Evolutionary conservation across 495 filamentous ascomycete species (phyloP), one percentile per base, ranked within the genome.

Genomic region (Lophiotrema nucula): DNA sequence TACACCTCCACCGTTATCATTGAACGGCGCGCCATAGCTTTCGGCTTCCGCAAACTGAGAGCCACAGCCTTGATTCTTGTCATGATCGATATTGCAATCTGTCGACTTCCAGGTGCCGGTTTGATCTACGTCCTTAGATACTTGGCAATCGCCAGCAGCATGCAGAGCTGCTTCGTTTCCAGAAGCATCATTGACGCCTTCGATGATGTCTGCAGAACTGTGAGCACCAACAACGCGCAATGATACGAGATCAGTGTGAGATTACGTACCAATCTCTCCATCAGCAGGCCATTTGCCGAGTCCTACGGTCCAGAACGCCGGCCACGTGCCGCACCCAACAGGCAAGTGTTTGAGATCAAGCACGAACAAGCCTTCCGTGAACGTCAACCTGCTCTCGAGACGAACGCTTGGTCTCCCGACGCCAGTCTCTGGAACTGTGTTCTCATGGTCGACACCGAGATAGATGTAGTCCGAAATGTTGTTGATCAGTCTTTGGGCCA

Each of bases 231-330:
- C n/a, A n/a, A n/a, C n/a, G n/a, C n/a, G n/a, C n/a, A n/a, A n/a
- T n/a, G n/a, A n/a, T n/a, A n/a, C n/a, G n/a, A n/a, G n/a, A n/a
- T n/a, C n/a, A n/a, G n/a, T n/a, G 31, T 15, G 31, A 8, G 8
- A 35, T 35, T 8, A 23, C 39, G 11, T 90, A 76, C 96, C 91
- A 22, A 68, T 69, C 41, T 66, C 89, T 24, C 92, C 92, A 31
- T 81, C 77, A 6, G 70, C 64, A 0, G 90, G 92, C 92, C 91
- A 97, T 44, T 83, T 76, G 4, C 68, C 56, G 10, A 59, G 57
- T 26, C 60, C 53, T 16, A 25, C 42, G 13, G 58, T 62, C 64
- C 53, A 66, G 21, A 62, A 66, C 18, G 53, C 50, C 0, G 67
- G 65, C 66, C 68, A 68, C 2, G 56, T 52, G 22, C 70, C 73